Base-by-base conservation (phyloP, 2,329 filamentous ascomycete species). In the Fusarium oligoseptatum region DNA sequence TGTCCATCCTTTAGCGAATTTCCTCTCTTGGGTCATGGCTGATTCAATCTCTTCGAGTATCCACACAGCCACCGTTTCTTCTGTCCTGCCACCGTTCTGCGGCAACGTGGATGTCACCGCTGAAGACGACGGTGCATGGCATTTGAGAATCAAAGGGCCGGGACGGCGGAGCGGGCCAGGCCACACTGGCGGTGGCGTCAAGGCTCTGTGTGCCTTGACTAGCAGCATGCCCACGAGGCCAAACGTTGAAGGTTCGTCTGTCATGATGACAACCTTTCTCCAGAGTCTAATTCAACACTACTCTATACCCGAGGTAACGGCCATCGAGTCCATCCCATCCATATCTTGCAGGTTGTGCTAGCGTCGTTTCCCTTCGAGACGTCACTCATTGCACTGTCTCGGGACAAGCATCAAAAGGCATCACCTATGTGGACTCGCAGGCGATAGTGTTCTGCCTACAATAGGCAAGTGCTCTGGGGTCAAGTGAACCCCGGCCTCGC, bases 131-230 rank as follows among this genome's bases (percentile, higher is more conserved):
- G 34, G n/a, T 27, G 27, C 58, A 66, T 61, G 39, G 20, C 43
- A 29, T 22, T n/a, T 24, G 39, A 63, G 32, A 37, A 45, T 58
- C 58, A 65, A 50, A 55, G 27, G 37, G 61, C 52, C 24, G 74
- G 50, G 56, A 57, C 60, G 67, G 58, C 61, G 63, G 71, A 60
- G 52, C 67, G 67, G 71, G 71, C 57, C 64, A 63, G 71, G 71
- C 57, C 64, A 63, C 56, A 39, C 8, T 62, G 67, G 60, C 20
- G 41, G 72, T 75, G 68, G 72, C 68, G 72, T 70, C 32, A 48
- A 69, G 27, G 39, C 50, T 22, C 36, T 41, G 64, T 22, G 50
- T 74, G 50, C 71, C 71, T 60, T 71, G 60, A 60, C 39, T 68
- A 36, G 56, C 34, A 57, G 41, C 36, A 29, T 29, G 24, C 45